Evolutionary conservation across 257 asterid genomes (phyloP).

Genomic region (Avicennia marina): DNA sequence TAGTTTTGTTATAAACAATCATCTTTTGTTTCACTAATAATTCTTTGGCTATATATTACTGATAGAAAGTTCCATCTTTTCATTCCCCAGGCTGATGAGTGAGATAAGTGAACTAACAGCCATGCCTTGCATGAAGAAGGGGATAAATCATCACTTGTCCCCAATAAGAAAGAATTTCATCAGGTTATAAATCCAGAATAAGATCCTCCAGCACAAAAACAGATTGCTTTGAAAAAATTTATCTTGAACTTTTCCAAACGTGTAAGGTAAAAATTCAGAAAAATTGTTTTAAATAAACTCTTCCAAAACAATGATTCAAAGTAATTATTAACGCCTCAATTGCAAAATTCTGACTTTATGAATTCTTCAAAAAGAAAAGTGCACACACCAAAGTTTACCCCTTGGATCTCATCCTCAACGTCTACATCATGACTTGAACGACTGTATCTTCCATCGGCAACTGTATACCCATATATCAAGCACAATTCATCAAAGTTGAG

Average conservation of each 20-base stretch:
- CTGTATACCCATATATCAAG: conserved; percentile 34
- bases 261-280: background rate
- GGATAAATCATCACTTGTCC: background rate
- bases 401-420: conserved; percentile 33
- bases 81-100: background rate
- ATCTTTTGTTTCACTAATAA: background rate
- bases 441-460: conserved; percentile 42
- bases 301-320: background rate
- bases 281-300: background rate
- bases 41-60: background rate
- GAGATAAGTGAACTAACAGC: background rate
- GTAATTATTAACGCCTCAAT: too few species aligned
- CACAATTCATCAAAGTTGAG: conserved; percentile 37
- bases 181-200: background rate
- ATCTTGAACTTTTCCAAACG: background rate
- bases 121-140: background rate
- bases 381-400: conserved; percentile 19
- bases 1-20: conserved; percentile 1
- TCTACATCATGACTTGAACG: conserved; percentile 44
- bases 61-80: background rate
- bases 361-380: conserved; percentile 9
- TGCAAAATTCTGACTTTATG: background rate
- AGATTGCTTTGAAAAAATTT: background rate
- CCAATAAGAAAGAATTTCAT: background rate
- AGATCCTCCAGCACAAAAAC: background rate